phyloP scores from a whole-genome alignment of 805 yeast genomes.

The Candida odintsovae region DNA sequence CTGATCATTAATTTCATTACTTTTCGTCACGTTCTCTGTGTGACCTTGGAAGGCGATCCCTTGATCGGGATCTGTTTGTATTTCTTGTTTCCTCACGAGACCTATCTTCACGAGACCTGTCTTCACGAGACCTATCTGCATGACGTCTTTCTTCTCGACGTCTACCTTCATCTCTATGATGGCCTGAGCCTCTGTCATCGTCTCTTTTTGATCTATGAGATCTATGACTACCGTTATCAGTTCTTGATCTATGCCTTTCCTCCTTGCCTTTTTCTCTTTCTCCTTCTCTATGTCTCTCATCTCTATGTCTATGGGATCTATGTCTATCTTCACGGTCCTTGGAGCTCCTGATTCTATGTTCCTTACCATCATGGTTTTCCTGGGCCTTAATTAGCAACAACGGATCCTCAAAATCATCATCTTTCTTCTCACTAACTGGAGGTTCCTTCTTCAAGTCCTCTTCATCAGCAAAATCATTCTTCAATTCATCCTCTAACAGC shows the following conservation, averaged over 20 bases:
- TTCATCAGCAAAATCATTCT: slow-evolving; percentile 23
- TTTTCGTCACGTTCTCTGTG: neutral
- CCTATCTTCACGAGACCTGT: too few relatives aligned
- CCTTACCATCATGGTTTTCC: neutral
- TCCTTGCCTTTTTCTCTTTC: neutral
- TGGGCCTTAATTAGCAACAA: slow-evolving; percentile 16
- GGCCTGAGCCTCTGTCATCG: neutral
- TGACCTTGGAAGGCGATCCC: neutral
- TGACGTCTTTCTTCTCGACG: neutral
- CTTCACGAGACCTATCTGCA: neutral
- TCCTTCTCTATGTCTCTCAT: neutral
- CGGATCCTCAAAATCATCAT: slow-evolving; percentile 23
- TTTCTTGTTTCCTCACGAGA: neutral
- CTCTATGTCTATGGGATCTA: slow-evolving; percentile 4
- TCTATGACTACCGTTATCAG: neutral
- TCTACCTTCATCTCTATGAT: neutral
- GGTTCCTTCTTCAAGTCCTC: neutral
- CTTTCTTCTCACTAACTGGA: neutral
- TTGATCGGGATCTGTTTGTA: too few relatives aligned
- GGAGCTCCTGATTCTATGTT: neutral
- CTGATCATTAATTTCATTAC: neutral
- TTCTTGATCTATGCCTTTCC: neutral
- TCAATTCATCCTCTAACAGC: slow-evolving; percentile 27
- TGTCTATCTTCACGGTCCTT: neutral
- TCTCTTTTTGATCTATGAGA: neutral